Evolutionary conservation across 352 stramenopile species (phyloP).

Genomic region (Paralagenidium karlingii): DNA sequence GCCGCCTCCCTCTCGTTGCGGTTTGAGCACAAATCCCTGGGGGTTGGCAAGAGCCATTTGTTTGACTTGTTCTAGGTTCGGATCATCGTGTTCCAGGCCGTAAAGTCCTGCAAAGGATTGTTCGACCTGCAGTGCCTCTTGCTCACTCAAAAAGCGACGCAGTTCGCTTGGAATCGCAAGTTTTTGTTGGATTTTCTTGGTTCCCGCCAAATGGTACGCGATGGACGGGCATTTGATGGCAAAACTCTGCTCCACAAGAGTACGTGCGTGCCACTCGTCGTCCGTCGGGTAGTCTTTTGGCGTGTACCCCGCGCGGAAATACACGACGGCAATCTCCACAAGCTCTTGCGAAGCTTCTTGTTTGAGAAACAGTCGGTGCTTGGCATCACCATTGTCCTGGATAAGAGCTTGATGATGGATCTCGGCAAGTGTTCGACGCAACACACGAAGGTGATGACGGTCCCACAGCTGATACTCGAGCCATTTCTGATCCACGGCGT

Average conservation of each 20-base stretch:
- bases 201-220: conserved; percentile 93
- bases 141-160: conserved; percentile 78
- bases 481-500: conserved; percentile 88
- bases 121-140: conserved; percentile 52
- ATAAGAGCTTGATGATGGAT: conserved; percentile 25
- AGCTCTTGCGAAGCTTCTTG: too few relatives aligned
- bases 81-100: conserved; percentile 79
- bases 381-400: conserved; percentile 13
- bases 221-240: conserved; percentile 95
- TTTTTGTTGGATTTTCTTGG: conserved; percentile 98
- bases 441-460: conserved; percentile 56
- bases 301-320: conserved; percentile 94
- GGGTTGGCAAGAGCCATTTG: conserved; percentile 51
- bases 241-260: conserved; percentile 80
- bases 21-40: conserved; percentile 92
- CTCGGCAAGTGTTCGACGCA: conserved; percentile 66
- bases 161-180: conserved; percentile 76
- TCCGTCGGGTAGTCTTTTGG: conserved; percentile 91
- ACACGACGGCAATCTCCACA: conserved; percentile 87
- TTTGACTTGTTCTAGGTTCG: conserved; percentile 54
- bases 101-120: conserved; percentile 94
- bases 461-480: conserved; percentile 89
- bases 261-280: conserved; percentile 84
- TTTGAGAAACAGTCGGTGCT: conserved; percentile 36
- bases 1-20: conserved; percentile 95